Percentiles rank a stretch among this genome's conserved stretches.
These are phyloP conservation scores for Mycogone perniciosa DNA, from an alignment of 2,329 filamentous ascomycete genomes.

Conservation along the genomic window DNA sequence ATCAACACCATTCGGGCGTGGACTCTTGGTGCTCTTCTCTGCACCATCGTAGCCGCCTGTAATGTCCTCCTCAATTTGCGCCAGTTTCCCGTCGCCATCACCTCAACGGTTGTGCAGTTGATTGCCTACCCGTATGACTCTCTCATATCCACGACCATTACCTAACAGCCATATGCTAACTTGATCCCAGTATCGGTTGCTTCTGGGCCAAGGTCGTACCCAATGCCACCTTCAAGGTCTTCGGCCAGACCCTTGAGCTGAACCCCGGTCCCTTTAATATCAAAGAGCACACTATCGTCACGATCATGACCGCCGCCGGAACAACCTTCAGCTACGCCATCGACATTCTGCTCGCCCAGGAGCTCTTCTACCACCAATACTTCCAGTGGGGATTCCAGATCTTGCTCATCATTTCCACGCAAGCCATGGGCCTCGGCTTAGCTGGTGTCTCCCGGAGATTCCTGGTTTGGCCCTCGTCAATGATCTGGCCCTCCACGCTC, in stretches of 20 bases:
- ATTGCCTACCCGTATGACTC: constrained; percentile 40
- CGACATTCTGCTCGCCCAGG: constrained; percentile 32
- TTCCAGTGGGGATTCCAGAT: constrained; percentile 53
- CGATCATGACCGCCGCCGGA: constrained; percentile 38
- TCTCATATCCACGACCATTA: not conserved
- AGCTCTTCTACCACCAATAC: constrained; percentile 41
- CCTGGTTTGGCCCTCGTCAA: constrained; percentile 52
- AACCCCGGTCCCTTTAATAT: constrained; percentile 39
- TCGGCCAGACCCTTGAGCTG: constrained; percentile 36
- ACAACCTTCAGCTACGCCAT: constrained; percentile 25
- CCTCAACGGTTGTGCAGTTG: constrained; percentile 47
- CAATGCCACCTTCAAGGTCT: constrained; percentile 32
- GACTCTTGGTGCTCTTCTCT: constrained; percentile 49
- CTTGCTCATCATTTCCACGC: constrained; percentile 51
- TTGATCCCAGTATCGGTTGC: constrained; percentile 22
- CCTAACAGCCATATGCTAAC: constrained; percentile 6
- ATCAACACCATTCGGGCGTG: constrained; percentile 54
- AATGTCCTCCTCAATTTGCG: constrained; percentile 47
- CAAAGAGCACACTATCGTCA: constrained; percentile 34
- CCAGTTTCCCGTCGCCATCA: constrained; percentile 42
- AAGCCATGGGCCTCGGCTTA: constrained; percentile 56
- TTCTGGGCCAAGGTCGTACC: constrained; percentile 38
- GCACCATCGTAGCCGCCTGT: constrained; percentile 48
- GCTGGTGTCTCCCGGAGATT: constrained; percentile 52
- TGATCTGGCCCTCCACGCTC: constrained; percentile 56